Evolutionary conservation across 345 rosid species (phyloP).

Genomic region (Syzygium jambos): DNA sequence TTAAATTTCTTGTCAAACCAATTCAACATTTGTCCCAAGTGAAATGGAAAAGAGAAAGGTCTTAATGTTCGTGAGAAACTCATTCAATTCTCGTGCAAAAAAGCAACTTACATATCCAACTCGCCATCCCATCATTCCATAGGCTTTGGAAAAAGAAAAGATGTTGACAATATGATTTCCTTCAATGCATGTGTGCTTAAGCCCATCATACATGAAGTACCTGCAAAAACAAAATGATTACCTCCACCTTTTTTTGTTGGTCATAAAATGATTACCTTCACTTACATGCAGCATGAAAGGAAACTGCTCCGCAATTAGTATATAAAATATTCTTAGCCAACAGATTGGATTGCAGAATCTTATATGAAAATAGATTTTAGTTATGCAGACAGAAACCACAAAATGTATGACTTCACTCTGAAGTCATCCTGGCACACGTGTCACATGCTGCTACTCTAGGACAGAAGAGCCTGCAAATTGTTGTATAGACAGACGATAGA

Average conservation of each 20-base stretch:
- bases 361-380: neutral
- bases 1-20: neutral
- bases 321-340: neutral
- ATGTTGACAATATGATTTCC: constrained; percentile 89
- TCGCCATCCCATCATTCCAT: constrained; percentile 99
- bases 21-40: neutral
- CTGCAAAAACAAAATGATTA: constrained; percentile 26
- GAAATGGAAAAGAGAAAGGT: neutral
- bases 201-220: constrained; percentile 94
- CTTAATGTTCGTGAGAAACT: neutral
- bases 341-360: neutral
- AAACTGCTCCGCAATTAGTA: neutral
- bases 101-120: constrained; percentile 87
- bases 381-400: neutral
- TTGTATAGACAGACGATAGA: neutral
- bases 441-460: neutral
- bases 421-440: neutral
- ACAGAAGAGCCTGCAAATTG: neutral
- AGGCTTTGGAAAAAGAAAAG: constrained; percentile 96
- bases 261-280: neutral
- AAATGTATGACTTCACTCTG: neutral
- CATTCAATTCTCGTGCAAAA: neutral
- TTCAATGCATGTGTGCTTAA: constrained; percentile 76
- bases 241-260: neutral
- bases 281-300: neutral